Evolutionary conservation across 257 asterid species (phyloP), one percentile per base, ranked within the genome.

Genomic region (Orobanche coerulescens): DNA sequence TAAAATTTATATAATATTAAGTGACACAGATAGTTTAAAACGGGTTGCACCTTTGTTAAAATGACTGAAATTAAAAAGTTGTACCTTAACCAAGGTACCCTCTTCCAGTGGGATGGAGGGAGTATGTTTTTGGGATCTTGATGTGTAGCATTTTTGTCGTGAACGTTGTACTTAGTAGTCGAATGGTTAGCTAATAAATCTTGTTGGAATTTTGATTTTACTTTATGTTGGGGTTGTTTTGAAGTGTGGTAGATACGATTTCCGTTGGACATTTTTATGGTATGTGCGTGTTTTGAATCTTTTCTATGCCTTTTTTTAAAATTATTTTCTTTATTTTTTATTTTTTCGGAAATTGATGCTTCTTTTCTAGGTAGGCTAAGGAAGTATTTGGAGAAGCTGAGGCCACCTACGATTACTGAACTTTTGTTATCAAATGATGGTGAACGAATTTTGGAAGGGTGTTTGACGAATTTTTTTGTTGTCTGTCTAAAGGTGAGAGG

Each of bases 381-480:
- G 85, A 84, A 84, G 76, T 47, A 13, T 42, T 78, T 89, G 85
- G 97, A 88, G 84, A 88, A 82, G 88, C 73, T 82, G 82, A 83
- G 94, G 75, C 87, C 94, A 43, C 97, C 99, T 78, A 78, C 82
- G 2, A 78, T 76, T 71, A 74, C 80, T 53, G 98, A 92, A 62
- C 94, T 92, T 50, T 43, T 92, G 77, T 73, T 92, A 66, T 84
- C 97, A 0, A 82, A 80, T 76, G 87, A 92, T 59, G 91, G 95
- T 19, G 95, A 88, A 64, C 83, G 55, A 42, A 86, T 92, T 51
- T 77, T 89, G 76, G 97, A 93, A 79, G 99, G 99, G 50, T 83
- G 92, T 66, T 43, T 86, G 79, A 84, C 96, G 1, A 86, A 83
- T 61, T 74, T 86, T 73, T 93, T 86, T 56, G 87, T 86, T 53